Evolutionary conservation across 257 asterid genomes (phyloP).

Genomic region (Echium plantagineum): DNA sequence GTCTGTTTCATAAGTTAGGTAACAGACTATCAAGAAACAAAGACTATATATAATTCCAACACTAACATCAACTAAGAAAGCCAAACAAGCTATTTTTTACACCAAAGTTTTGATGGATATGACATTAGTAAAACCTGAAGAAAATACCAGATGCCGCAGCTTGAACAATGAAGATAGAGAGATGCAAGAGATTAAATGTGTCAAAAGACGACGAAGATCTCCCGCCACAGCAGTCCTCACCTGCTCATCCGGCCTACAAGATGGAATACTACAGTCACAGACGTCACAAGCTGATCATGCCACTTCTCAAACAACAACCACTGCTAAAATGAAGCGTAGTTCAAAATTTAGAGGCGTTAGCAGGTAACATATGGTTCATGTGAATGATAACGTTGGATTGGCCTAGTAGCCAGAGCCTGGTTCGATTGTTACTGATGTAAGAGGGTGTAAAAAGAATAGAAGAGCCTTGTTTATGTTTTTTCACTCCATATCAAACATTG

Average conservation of each 20-base stretch:
- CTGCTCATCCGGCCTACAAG: not conserved
- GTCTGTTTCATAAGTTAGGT: constrained; percentile 1
- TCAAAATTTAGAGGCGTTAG: constrained; percentile 83
- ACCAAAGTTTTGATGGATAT: constrained; percentile 14
- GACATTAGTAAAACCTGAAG: constrained; percentile 24
- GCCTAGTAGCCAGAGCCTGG: no score
- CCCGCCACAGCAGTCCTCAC: constrained; percentile 15
- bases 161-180: constrained; percentile 20
- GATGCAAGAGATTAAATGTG: constrained; percentile 22
- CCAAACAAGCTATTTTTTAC: constrained; percentile 1
- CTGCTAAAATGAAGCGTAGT: constrained; percentile 46
- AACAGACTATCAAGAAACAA: not conserved
- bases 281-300: constrained; percentile 22
- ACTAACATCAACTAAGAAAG: constrained; percentile 5
- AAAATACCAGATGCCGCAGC: constrained; percentile 18
- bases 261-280: not conserved
- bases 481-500: not conserved
- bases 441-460: no score
- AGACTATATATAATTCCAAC: constrained; percentile 8
- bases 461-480: no score
- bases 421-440: no score
- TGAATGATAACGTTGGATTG: not conserved
- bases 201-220: constrained; percentile 48
- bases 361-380: constrained; percentile 24
- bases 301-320: constrained; percentile 4